Evolutionary conservation across 2,329 filamentous ascomycete species (phyloP).

Genomic region (Epichloe amarillans): DNA sequence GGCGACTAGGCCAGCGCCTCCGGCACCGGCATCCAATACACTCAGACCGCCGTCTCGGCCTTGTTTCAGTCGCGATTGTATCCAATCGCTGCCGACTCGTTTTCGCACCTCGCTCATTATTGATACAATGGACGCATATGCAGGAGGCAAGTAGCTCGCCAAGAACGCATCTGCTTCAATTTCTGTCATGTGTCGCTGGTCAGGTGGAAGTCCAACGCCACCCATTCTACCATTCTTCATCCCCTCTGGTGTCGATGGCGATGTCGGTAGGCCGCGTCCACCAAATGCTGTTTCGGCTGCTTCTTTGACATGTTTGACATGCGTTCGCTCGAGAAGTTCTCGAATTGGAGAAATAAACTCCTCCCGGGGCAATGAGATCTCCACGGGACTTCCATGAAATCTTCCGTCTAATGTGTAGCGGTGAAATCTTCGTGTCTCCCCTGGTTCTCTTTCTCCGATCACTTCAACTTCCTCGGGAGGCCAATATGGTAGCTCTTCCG

Average conservation of each 20-base stretch:
- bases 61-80: slow-evolving; percentile 47
- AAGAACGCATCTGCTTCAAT: slow-evolving; percentile 66
- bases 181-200: slow-evolving; percentile 53
- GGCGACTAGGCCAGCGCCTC: slow-evolving; percentile 58
- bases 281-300: slow-evolving; percentile 65
- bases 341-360: slow-evolving; percentile 58
- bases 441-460: slow-evolving; percentile 20
- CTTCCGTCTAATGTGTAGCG: slow-evolving; percentile 61
- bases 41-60: slow-evolving; percentile 43
- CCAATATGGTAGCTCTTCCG: slow-evolving; percentile 13
- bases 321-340: slow-evolving; percentile 50
- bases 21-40: slow-evolving; percentile 62
- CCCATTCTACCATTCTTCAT: slow-evolving; percentile 47
- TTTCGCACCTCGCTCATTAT: slow-evolving; percentile 61
- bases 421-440: slow-evolving; percentile 46
- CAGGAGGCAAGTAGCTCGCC: slow-evolving; percentile 53
- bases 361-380: slow-evolving; percentile 60
- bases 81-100: slow-evolving; percentile 57
- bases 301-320: slow-evolving; percentile 61
- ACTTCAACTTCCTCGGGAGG: slow-evolving; percentile 18
- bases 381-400: slow-evolving; percentile 59
- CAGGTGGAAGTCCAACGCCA: slow-evolving; percentile 49
- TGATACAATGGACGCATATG: slow-evolving; percentile 55
- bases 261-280: slow-evolving; percentile 61
- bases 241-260: slow-evolving; percentile 53